Conservation (phyloP, 495 filamentous ascomycete genomes). For the Aspergillus sparsus region DNA sequence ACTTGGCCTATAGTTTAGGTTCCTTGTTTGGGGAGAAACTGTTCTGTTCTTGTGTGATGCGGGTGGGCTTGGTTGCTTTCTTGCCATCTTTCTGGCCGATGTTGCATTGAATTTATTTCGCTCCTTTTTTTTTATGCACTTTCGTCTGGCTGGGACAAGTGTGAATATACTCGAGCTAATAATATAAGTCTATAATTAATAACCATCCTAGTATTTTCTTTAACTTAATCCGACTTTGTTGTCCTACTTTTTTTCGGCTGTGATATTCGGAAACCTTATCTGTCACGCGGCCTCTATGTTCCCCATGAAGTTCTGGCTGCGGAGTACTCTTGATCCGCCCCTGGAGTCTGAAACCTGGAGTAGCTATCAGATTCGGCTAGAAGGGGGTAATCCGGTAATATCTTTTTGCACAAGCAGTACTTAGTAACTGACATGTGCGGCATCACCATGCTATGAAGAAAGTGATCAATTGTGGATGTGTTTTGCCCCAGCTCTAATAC, state of each 20-base stretch:
- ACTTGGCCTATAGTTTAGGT: constrained; percentile 1
- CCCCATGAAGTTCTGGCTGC: no score
- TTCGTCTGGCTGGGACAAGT: background rate
- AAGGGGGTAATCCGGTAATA: no score
- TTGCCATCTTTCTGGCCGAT: background rate
- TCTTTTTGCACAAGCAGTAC: background rate
- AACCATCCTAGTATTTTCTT: background rate
- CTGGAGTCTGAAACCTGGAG: no score
- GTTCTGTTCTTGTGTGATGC: constrained; percentile 1
- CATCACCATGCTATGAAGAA: background rate
- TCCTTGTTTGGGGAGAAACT: constrained; percentile 1
- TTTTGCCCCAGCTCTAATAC: background rate
- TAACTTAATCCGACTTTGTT: background rate
- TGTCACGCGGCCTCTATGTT: no score
- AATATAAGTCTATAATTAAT: constrained; percentile 6
- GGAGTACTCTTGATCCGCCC: no score
- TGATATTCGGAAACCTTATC: background rate
- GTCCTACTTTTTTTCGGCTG: no score
- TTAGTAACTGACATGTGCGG: background rate
- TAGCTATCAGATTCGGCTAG: no score
- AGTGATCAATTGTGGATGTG: background rate
- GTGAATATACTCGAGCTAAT: constrained; percentile 8
- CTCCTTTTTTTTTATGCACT: constrained; percentile 13
- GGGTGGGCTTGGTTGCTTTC: background rate
- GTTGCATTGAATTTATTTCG: constrained; percentile 10